These are phyloP conservation scores for Vigna angularis DNA, from an alignment of 306 rosid genomes.

Conservation along the genomic window DNA sequence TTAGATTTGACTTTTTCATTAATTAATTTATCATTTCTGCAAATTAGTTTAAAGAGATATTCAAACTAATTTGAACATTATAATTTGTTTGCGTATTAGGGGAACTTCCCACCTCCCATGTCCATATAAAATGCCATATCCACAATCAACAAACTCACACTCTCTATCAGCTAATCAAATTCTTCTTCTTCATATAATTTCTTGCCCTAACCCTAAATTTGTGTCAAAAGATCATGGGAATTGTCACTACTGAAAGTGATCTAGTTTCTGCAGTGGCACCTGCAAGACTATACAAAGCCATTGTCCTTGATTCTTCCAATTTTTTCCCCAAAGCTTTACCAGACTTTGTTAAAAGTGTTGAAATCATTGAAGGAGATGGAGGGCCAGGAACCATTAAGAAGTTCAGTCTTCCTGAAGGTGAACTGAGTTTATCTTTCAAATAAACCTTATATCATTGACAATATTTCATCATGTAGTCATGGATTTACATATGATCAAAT, in stretches of 20 bases:
- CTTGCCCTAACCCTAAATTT: not conserved
- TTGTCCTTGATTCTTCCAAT: slow-evolving; percentile 38
- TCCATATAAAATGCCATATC: slow-evolving; percentile 22
- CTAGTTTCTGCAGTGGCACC: slow-evolving; percentile 41
- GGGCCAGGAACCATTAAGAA: slow-evolving; percentile 57
- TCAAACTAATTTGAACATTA: not conserved
- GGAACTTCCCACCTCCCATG: not conserved
- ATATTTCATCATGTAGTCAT: not conserved
- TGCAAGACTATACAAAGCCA: slow-evolving; percentile 53
- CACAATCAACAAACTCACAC: not conserved
- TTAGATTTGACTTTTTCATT: slow-evolving; percentile 5
- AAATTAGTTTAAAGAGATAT: not conserved
- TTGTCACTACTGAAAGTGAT: slow-evolving; percentile 44
- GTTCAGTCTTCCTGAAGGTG: slow-evolving; percentile 43
- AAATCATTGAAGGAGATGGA: slow-evolving; percentile 56
- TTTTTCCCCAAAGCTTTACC: slow-evolving; percentile 48
- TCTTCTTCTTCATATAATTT: not conserved
- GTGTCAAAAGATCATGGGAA: slow-evolving; percentile 49
- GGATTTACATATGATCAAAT: not conserved
- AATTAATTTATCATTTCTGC: not conserved
- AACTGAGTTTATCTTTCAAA: not conserved
- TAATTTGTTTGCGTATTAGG: not conserved
- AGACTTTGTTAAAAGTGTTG: slow-evolving; percentile 24
- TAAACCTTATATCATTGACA: not conserved
- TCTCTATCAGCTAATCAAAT: not conserved